Evolutionary conservation across 2,329 filamentous ascomycete species (phyloP).

Genomic region (Helicocarpus griseus): DNA sequence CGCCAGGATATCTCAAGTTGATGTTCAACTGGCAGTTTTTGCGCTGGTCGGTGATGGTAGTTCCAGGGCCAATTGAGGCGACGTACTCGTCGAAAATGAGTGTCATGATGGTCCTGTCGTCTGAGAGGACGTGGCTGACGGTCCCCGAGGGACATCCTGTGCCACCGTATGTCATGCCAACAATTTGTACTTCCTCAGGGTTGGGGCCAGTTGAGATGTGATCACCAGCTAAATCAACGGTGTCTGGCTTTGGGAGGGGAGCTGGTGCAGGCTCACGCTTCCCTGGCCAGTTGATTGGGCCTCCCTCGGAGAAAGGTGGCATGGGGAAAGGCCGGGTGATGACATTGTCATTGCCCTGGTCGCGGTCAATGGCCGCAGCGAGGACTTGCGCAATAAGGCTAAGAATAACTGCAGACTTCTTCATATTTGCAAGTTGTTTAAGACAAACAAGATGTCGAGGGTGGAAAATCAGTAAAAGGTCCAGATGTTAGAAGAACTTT

Average conservation of each 20-base stretch:
- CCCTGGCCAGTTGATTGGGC: neutral
- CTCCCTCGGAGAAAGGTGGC: constrained; percentile 1
- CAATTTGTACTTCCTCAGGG: constrained; percentile 31
- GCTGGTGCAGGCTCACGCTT: constrained; percentile 2
- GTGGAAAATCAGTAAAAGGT: neutral
- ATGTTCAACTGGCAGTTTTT: constrained; percentile 48
- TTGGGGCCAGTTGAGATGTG: constrained; percentile 17
- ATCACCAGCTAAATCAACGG: neutral
- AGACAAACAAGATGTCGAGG: neutral
- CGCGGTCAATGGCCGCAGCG: constrained; percentile 5
- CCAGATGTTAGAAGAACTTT: neutral
- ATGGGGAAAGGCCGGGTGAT: constrained; percentile 6
- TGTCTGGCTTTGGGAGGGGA: constrained; percentile 12
- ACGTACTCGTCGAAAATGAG: constrained; percentile 45
- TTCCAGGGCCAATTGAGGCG: constrained; percentile 37
- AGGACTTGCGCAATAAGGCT: constrained; percentile 16
- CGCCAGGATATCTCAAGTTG: constrained; percentile 41
- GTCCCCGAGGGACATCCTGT: constrained; percentile 39
- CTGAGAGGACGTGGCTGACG: constrained; percentile 34
- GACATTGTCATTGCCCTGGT: neutral
- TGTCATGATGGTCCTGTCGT: constrained; percentile 36
- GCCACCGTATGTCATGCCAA: constrained; percentile 38
- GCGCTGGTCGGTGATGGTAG: constrained; percentile 35
- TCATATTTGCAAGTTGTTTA: neutral
- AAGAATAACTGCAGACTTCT: constrained; percentile 12